phyloP scores from a whole-genome alignment of 164 flowering plant genomes.

The Annona cherimola region DNA sequence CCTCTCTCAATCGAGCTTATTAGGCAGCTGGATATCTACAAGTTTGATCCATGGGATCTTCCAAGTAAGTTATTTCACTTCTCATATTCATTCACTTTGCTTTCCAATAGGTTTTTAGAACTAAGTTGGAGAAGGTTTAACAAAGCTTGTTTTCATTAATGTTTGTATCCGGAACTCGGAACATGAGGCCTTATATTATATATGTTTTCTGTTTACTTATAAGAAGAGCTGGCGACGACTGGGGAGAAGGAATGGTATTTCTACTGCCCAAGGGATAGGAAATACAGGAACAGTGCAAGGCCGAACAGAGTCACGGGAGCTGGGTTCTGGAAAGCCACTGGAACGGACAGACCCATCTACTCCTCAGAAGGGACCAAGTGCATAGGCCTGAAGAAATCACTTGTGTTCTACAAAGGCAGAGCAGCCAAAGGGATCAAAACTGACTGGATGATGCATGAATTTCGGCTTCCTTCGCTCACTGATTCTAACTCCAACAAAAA shows the following conservation, averaged over 20 bases:
- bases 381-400: slow-evolving; percentile 94
- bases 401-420: slow-evolving; percentile 91
- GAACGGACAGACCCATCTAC: slow-evolving; percentile 89
- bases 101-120: not conserved
- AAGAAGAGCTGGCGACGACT: slow-evolving; percentile 56
- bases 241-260: slow-evolving; percentile 99
- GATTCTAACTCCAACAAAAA: slow-evolving; percentile 42
- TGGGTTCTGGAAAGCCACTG: slow-evolving; percentile 98
- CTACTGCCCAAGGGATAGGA: slow-evolving; percentile 92
- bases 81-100: slow-evolving; percentile 5
- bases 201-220: slow-evolving; percentile 3
- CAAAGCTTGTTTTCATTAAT: not conserved
- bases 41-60: slow-evolving; percentile 86
- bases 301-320: slow-evolving; percentile 93
- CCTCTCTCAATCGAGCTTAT: slow-evolving; percentile 66
- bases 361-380: slow-evolving; percentile 76
- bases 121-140: not conserved
- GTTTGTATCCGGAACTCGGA: not conserved
- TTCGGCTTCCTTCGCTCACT: slow-evolving; percentile 66
- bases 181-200: not conserved
- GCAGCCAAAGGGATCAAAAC: slow-evolving; percentile 95
- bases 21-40: slow-evolving; percentile 70
- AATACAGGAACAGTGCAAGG: slow-evolving; percentile 84
- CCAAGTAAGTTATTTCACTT: slow-evolving; percentile 51
- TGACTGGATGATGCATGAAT: slow-evolving; percentile 99